phyloP scores from a whole-genome alignment of 495 filamentous ascomycete genomes.

The Podospora conica region DNA sequence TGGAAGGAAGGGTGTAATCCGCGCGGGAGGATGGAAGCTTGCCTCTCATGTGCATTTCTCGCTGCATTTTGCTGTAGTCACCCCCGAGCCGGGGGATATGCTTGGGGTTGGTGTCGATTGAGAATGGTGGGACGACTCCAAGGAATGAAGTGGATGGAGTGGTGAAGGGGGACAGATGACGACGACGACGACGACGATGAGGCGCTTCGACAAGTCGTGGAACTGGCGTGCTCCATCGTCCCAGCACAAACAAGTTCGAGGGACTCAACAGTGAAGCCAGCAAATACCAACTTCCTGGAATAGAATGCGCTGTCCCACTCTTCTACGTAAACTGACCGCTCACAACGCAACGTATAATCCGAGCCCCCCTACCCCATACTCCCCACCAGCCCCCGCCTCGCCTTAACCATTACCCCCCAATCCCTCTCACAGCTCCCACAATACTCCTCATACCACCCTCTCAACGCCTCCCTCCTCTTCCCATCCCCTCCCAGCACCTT shows the following conservation, averaged over 20 bases:
- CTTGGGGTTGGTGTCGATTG: too few species aligned
- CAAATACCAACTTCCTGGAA: background rate
- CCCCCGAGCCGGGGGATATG: background rate
- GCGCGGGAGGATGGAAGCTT: background rate
- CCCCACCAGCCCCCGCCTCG: slow-evolving; percentile 9
- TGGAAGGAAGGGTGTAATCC: background rate
- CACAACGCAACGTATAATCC: background rate
- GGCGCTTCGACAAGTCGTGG: background rate
- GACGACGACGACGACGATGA: background rate
- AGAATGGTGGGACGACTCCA: background rate
- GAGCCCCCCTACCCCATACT: background rate
- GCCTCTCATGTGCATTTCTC: background rate
- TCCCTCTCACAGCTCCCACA: slow-evolving; percentile 68
- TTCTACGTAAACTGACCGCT: background rate
- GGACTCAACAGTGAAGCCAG: background rate
- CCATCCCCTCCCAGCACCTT: slow-evolving; percentile 2
- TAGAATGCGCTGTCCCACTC: background rate
- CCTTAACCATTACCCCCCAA: slow-evolving; percentile 32
- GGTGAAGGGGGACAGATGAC: background rate
- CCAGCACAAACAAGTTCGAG: background rate
- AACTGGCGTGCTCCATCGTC: background rate
- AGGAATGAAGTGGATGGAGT: background rate
- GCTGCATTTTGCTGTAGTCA: background rate
- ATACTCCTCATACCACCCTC: slow-evolving; percentile 62
- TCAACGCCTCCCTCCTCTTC: slow-evolving; percentile 44